A percentile compares a stretch with the other conserved stretches of the same genome.
phyloP scores from a whole-genome alignment of 2,329 filamentous ascomycete species.

The Fusarium coffeatum region DNA sequence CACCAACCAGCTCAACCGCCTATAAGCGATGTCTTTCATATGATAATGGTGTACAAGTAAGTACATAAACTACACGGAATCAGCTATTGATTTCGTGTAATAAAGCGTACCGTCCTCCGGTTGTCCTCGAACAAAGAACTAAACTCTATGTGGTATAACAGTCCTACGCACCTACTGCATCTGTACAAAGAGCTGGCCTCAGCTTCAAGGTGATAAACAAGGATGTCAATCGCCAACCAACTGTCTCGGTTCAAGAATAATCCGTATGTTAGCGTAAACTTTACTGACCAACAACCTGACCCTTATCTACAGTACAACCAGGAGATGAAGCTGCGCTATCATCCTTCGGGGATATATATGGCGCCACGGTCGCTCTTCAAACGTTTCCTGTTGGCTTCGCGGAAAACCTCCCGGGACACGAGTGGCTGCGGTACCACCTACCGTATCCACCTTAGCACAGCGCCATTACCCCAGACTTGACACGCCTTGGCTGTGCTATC shows the following conservation, averaged over 20 bases:
- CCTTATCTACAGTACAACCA: neutral
- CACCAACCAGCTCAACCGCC: neutral
- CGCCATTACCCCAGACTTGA: neutral
- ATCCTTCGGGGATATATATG: conserved; percentile 8
- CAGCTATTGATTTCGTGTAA: rapidly evolving
- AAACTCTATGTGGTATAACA: neutral
- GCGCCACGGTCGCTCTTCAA: conserved; percentile 1
- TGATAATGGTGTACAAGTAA: neutral
- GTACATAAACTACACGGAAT: neutral
- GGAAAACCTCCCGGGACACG: neutral
- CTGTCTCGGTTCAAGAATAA: neutral
- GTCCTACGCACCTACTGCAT: conserved; percentile 1
- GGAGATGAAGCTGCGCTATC: neutral
- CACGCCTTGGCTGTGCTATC: neutral
- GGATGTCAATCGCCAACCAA: neutral
- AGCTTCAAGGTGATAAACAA: conserved; percentile 1
- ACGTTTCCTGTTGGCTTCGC: neutral
- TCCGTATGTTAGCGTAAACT: neutral
- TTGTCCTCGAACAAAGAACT: neutral
- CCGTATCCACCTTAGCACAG: conserved; percentile 2
- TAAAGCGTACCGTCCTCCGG: neutral
- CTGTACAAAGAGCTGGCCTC: conserved; percentile 7
- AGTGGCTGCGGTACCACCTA: conserved; percentile 22
- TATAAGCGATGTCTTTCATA: neutral
- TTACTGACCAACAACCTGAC: neutral